Evolutionary conservation across 2,329 filamentous ascomycete genomes (phyloP).

Genomic region (Ophiostoma australiae): DNA sequence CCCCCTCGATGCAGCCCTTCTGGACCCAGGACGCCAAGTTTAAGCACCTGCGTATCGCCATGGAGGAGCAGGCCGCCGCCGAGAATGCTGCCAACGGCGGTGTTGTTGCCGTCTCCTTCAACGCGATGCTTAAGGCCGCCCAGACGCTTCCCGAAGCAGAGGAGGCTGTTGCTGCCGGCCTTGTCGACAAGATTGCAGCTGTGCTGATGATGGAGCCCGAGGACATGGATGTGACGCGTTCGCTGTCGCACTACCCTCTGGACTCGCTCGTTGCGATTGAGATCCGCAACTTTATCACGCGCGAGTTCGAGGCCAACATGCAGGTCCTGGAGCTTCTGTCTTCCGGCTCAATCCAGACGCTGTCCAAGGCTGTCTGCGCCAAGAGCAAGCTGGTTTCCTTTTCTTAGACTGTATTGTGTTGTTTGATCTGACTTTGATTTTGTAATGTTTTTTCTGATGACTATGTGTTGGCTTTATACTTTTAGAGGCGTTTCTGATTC

Average conservation of each 20-base stretch:
- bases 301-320: constrained; percentile 46
- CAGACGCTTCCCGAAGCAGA: constrained; percentile 42
- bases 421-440: neutral
- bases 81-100: neutral
- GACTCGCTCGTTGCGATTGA: constrained; percentile 49
- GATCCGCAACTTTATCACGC: constrained; percentile 48
- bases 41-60: constrained; percentile 18
- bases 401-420: neutral
- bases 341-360: constrained; percentile 39
- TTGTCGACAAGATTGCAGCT: constrained; percentile 45
- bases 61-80: neutral
- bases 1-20: constrained; percentile 17
- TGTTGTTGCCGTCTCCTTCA: neutral
- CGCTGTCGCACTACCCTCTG: constrained; percentile 40
- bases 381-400: constrained; percentile 26
- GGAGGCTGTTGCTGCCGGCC: constrained; percentile 41
- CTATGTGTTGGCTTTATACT: neutral
- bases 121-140: constrained; percentile 39
- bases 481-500: neutral
- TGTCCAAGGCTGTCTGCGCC: constrained; percentile 27
- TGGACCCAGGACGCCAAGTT: constrained; percentile 19
- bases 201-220: constrained; percentile 47
- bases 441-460: neutral
- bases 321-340: constrained; percentile 52
- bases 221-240: constrained; percentile 45